These are phyloP conservation scores for Musa schizocarpa DNA, from an alignment of 176 grass and related monocot species.

Conservation along the genomic window DNA sequence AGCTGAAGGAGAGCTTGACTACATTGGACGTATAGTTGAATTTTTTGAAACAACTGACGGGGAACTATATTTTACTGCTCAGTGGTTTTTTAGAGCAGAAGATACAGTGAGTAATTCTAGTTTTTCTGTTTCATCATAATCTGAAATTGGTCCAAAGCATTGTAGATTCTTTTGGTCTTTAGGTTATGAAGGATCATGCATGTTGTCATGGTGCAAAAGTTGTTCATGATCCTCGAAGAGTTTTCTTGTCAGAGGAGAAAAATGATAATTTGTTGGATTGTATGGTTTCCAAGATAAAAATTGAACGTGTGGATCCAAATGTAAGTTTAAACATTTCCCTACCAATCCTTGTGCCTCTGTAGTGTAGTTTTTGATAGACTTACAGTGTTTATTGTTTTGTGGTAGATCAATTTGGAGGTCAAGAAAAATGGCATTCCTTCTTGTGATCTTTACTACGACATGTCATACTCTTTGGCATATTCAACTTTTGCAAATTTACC, in stretches of 20 bases:
- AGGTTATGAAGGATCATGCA: conserved; percentile 29
- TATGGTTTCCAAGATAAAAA: conserved; percentile 51
- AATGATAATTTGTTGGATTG: conserved; percentile 79
- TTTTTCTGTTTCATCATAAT: background rate
- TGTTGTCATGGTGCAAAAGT: background rate
- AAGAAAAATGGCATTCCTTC: conserved; percentile 34
- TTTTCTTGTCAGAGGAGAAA: conserved; percentile 83
- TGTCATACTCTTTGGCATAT: conserved; percentile 67
- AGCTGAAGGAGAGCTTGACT: conserved; percentile 38
- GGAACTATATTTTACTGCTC: conserved; percentile 46
- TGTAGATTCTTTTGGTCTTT: conserved; percentile 2
- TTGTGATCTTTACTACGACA: conserved; percentile 68
- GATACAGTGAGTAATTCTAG: conserved; percentile 41
- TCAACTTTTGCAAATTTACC: conserved; percentile 69
- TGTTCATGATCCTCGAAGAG: conserved; percentile 40
- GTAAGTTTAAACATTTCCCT: conserved; percentile 28
- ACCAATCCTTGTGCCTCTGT: background rate
- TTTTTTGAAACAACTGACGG: conserved; percentile 51
- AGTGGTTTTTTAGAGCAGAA: conserved; percentile 71
- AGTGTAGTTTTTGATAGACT: background rate
- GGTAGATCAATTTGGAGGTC: conserved; percentile 40
- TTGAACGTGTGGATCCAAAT: conserved; percentile 50
- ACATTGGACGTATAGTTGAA: conserved; percentile 67
- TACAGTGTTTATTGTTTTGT: background rate
- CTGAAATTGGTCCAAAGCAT: no score